Base-by-base conservation (phyloP, 352 stramenopile species). In the Phytopythium kandeliae region DNA sequence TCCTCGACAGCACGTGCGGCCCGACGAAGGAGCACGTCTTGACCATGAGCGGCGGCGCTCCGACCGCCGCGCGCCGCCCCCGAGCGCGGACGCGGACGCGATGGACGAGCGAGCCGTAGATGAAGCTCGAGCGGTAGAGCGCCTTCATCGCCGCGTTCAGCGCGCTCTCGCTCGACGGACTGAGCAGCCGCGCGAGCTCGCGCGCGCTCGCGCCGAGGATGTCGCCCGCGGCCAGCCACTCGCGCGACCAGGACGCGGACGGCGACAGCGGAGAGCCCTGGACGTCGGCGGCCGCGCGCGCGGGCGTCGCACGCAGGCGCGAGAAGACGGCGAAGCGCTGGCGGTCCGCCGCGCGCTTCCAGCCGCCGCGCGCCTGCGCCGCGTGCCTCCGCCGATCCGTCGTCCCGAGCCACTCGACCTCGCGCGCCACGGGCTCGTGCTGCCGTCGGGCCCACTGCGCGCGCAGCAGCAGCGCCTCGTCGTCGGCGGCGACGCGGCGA, bases 71-170 rank as follows among this genome's bases (percentile, higher is more conserved):
- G 28, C 15, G 7, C 28, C 16, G 19, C 19, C 2, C 9, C 15
- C 37, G 13, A 17, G 8, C 10, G 9, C 4, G 8, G 2, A 4
- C 19, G 24, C 34, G 12, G 41, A 33, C 43, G 17, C 55, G 28
- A 30, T 74, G 55, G 11, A 72, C 67, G 51, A 81, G n/a, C 0
- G 67, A 74, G 2, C 71, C 67, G 47, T 74, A 76, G 50, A 81
- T 76, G 37, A 78, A 81, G 25, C 70, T 59, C 0, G 62, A 55
- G 36, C 70, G 60, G 60, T 70, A 76, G 5, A 78, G 22, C 4
- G 54, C 33, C 25, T 63, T 58, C 67, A 81, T 78, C 16, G 65
- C 25, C 3, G 51, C 41, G 40, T 78, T 78, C 44, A 64, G 66
- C 28, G 64, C 62, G 43, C 40, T 69, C 40, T 77, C 67, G 24